Evolutionary conservation across 1,139 yeast genomes (phyloP).

Genomic region (Lodderomyces metapsilosis): DNA sequence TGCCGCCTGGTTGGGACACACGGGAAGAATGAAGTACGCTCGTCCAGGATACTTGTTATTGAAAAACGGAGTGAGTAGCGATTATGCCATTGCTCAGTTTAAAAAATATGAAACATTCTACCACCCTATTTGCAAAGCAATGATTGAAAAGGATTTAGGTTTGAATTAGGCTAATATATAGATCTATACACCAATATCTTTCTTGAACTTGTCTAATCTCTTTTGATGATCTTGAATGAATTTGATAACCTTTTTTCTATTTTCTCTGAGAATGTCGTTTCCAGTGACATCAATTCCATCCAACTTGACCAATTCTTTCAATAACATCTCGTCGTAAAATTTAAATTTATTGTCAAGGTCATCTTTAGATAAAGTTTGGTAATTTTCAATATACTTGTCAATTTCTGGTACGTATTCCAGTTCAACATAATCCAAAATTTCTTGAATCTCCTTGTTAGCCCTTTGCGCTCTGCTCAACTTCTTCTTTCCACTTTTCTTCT

Average conservation of each 20-base stretch:
- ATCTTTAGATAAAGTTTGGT: conserved; percentile 31
- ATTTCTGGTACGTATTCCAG: conserved; percentile 44
- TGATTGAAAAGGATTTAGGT: conserved; percentile 37
- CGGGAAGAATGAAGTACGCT: conserved; percentile 45
- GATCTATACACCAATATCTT: conserved; percentile 22
- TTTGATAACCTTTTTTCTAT: conserved; percentile 59
- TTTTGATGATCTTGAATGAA: conserved; percentile 60
- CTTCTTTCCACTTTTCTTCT: conserved; percentile 30
- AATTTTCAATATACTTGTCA: conserved; percentile 38
- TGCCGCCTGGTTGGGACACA: conserved; percentile 40
- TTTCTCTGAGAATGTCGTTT: conserved; percentile 51
- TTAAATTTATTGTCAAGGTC: conserved; percentile 52
- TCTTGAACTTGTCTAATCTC: conserved; percentile 54
- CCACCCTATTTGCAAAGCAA: conserved; percentile 40
- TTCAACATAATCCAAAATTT: conserved; percentile 43
- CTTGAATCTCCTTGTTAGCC: conserved; percentile 42
- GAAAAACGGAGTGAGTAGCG: conserved; percentile 23
- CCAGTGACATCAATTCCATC: conserved; percentile 61
- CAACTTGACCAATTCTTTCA: conserved; percentile 62
- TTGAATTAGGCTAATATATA: conserved; percentile 5
- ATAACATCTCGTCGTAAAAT: conserved; percentile 63
- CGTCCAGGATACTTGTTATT: conserved; percentile 40
- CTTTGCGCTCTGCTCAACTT: conserved; percentile 43
- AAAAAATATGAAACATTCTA: conserved; percentile 23
- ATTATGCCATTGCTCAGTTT: conserved; percentile 31